Base-by-base conservation (phyloP, 2,329 filamentous ascomycete species). In the Scolecobasidium constrictum region DNA sequence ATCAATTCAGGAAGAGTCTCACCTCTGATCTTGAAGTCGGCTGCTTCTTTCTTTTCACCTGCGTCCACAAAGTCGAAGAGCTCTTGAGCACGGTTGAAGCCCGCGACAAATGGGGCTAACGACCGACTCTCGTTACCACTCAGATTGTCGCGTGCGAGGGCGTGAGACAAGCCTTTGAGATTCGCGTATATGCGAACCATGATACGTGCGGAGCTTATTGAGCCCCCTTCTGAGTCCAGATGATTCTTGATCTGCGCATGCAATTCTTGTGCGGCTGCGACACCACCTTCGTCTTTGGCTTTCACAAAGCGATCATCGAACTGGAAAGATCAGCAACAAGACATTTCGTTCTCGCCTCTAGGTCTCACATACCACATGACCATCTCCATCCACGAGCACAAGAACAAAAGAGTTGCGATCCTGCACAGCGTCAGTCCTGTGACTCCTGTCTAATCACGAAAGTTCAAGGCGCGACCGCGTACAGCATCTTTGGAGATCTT, bases 61-160 rank as follows among this genome's bases (percentile, higher is more conserved):
- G 73, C 73, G 52, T 81, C 77, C 12, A 78, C 63, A 50, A 76
- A 79, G 49, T 80, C 76, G 46, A 75, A 76, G 1, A 78, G 59
- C 22, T 71, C 71, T 38, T 73, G 71, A 0, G 72, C 69, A 12
- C 72, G 62, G 36, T 71, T 77, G 52, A 80, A 79, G 40, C 66
- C 69, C 5, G 74, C 68, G 2, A 67, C 62, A 46, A 80, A 78
- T 0, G 71, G 63, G 0, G 72, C 62, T 3, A 79, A 52, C 0
- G 73, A 75, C 2, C 75, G 68, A 46, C 73, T 71, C 44, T 79
- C 73, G 3, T 69, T 50, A 0, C 74, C 73, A 12, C 63, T 57
- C 2, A 78, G 57, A 5, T 69, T 71, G 18, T 62, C 56, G 28
- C 64, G 69, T 18, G 65, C 63, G 3, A 78, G 58, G 4, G 58